Base-by-base conservation (phyloP, 2,329 filamentous ascomycete species). In the Xylaria sp. region DNA sequence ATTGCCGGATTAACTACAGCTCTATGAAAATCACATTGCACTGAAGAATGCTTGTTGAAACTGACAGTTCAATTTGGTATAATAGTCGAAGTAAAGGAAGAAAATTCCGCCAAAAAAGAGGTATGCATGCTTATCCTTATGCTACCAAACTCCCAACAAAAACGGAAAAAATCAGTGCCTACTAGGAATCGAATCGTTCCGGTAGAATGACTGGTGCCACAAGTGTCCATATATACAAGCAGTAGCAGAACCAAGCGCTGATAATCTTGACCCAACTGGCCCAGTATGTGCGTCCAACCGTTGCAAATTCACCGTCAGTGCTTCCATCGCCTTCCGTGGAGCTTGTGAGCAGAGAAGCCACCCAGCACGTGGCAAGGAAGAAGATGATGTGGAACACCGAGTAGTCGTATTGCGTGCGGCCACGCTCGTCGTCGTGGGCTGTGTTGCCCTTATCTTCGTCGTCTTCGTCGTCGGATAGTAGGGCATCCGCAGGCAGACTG, bases 231-330 rank as follows among this genome's bases (percentile, higher is more conserved):
- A 90, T 88, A 78, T 98, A 99, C 81, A 99, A 92, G 61, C 85
- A 90, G 81, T 99, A 98, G 83, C 96, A 99, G 64, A 96, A 91
- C 96, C 96, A 99, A 20, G 95, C 91, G 81, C 94, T 97, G 63
- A 98, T 90, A 80, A 99, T 98, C 89, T 99, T 99, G 75, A 98
- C 94, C 96, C 97, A 99, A 78, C 94, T 97, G 39, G 96, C 96
- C 88, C 94, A 97, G 82, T 98, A 97, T 5, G 95, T 98, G 68
- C 96, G 88, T 23, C 96, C 96, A 3, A 99, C 95, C 0, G 95
- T 93, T 1, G 94, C 93, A 81, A 99, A 98, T 77, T 94, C 91
- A 58, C 89, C 86, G 64, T 87, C 87, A 76, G 93, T 92, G 84
- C 94, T 87, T 41, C 73, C 64, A n/a, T 76, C 60, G 48, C 70